A percentile compares a stretch with the other conserved stretches of the same genome.
These are phyloP conservation scores for Tardiomyces depauwii DNA, from an alignment of 1,139 yeast species.

Conservation along the genomic window DNA sequence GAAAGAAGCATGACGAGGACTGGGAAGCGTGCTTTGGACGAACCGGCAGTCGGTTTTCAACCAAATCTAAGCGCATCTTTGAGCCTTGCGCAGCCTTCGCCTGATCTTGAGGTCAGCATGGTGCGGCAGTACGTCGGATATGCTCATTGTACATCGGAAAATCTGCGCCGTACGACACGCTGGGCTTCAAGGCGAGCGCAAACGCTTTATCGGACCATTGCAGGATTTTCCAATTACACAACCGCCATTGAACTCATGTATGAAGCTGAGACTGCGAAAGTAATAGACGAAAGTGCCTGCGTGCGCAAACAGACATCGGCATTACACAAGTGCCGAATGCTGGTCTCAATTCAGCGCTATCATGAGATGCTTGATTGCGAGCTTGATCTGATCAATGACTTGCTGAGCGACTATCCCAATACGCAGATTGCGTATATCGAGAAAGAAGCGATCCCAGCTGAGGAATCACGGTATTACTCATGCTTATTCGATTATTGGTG, in stretches of 20 bases:
- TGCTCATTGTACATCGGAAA: not conserved
- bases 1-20: not conserved
- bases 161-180: not conserved
- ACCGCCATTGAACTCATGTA: not conserved
- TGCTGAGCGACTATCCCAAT: not conserved
- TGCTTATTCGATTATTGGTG: not conserved
- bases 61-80: no score
- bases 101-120: no score
- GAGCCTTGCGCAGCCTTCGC: no score
- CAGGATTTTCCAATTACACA: not conserved
- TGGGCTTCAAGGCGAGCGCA: not conserved
- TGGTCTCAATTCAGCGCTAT: not conserved
- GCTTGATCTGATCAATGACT: not conserved
- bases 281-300: not conserved
- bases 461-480: not conserved
- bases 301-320: not conserved
- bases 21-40: no score
- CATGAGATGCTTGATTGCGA: not conserved
- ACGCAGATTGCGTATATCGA: not conserved
- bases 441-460: not conserved
- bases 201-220: not conserved
- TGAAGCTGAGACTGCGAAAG: not conserved
- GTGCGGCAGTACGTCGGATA: not conserved
- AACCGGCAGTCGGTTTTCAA: no score
- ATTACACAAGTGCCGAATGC: not conserved